Evolutionary conservation across 2,329 filamentous ascomycete species (phyloP).

Genomic region (Ambrosiella cleistominuta): DNA sequence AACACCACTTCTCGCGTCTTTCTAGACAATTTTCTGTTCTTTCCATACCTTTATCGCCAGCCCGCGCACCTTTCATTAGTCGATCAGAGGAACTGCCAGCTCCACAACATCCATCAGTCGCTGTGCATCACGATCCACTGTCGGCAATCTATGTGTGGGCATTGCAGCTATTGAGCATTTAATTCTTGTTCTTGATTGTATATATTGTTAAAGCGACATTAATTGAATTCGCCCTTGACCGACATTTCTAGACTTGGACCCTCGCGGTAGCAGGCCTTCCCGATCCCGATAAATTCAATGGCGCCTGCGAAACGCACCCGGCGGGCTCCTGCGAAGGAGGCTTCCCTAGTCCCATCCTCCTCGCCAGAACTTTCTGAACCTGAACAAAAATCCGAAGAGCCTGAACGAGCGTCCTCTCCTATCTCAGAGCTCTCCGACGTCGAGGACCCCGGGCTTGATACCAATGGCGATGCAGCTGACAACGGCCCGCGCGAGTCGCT

Average conservation of each 20-base stretch:
- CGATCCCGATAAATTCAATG: conserved; percentile 6
- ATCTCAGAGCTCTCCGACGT: conserved; percentile 13
- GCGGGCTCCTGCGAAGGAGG: conserved; percentile 11
- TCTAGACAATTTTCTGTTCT: conserved; percentile 1
- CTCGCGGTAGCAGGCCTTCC: background rate
- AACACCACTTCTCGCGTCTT: background rate
- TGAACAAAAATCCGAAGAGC: conserved; percentile 10
- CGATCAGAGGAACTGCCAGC: background rate
- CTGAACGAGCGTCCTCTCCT: conserved; percentile 9
- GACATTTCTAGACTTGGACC: background rate
- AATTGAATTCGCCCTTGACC: background rate
- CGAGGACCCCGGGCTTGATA: conserved; percentile 6
- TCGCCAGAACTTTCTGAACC: conserved; percentile 11
- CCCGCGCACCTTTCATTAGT: background rate
- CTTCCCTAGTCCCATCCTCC: conserved; percentile 7
- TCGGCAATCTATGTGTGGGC: background rate
- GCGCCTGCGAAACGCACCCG: conserved; percentile 12
- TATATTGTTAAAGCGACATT: background rate
- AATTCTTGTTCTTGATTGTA: background rate
- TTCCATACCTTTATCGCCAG: background rate
- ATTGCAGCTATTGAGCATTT: background rate
- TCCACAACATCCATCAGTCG: background rate
- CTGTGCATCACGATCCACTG: background rate
- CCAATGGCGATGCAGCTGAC: conserved; percentile 16
- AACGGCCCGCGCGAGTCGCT: conserved; percentile 26